A percentile compares a stretch with the other conserved stretches of the same genome.
Evolutionary conservation across 495 filamentous ascomycete species (phyloP).

Genomic region (Neurospora sublineolata): DNA sequence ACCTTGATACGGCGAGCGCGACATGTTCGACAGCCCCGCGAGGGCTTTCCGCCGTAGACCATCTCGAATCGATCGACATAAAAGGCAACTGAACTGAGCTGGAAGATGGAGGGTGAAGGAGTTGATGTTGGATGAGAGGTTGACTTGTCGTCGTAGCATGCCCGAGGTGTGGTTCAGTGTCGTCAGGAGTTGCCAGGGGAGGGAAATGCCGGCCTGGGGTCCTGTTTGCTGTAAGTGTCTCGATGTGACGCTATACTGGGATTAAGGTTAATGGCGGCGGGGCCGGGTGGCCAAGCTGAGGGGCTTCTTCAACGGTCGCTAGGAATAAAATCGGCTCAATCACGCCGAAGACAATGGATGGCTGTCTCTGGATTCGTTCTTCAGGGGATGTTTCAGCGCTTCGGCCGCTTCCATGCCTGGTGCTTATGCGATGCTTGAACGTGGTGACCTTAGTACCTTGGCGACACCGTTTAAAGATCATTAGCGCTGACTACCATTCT

Average conservation of each 20-base stretch:
- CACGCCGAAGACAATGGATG: background rate
- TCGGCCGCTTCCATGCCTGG: background rate
- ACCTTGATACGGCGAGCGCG: constrained; percentile 61
- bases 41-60: constrained; percentile 66
- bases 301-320: background rate
- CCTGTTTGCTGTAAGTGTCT: background rate
- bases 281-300: background rate
- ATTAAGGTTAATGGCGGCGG: background rate
- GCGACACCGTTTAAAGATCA: background rate
- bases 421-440: background rate
- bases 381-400: background rate
- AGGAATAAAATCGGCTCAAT: background rate
- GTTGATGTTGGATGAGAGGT: background rate
- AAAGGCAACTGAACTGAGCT: background rate
- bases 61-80: constrained; percentile 25
- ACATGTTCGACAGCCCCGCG: constrained; percentile 60
- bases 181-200: background rate
- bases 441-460: background rate
- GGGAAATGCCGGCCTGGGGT: background rate
- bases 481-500: background rate
- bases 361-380: background rate
- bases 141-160: background rate
- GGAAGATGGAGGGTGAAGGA: background rate
- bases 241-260: background rate
- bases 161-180: background rate